Evolutionary conservation across 148 eudicot genomes (phyloP).

Genomic region (Rhododendron mucronatum): DNA sequence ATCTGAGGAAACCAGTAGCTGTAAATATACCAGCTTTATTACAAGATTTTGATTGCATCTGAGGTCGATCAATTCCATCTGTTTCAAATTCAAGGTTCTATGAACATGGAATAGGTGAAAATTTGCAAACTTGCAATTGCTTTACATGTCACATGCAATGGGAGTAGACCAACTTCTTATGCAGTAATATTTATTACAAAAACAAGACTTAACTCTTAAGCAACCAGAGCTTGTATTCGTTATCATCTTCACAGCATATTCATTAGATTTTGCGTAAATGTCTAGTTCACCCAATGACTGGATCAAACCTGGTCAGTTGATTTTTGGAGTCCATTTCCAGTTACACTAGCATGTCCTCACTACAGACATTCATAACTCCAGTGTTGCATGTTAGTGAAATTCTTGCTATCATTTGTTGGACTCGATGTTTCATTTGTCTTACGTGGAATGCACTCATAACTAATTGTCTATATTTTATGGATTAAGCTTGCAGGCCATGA

Average conservation of each 20-base stretch:
- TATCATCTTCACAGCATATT: neutral
- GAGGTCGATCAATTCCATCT: neutral
- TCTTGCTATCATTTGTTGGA: neutral
- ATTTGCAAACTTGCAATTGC: neutral
- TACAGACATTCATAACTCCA: neutral
- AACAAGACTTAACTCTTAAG: neutral
- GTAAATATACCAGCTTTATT: neutral
- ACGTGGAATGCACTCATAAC: neutral
- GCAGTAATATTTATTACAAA: neutral
- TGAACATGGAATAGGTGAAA: neutral
- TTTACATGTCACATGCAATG: neutral
- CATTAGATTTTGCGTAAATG: neutral
- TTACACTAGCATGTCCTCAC: neutral
- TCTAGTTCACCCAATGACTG: neutral
- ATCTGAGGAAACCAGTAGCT: neutral
- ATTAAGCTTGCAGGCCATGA: constrained; percentile 91
- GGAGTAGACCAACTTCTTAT: neutral
- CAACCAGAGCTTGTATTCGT: neutral
- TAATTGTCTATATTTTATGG: constrained; percentile 13
- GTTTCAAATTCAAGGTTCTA: neutral
- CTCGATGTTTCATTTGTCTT: neutral
- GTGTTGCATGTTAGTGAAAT: neutral
- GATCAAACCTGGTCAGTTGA: neutral
- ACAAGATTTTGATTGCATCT: neutral
- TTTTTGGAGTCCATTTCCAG: neutral